A percentile compares a stretch with the other conserved stretches of the same genome.
These are phyloP conservation scores for Debaryomyces robertsiae DNA, from an alignment of 1,139 yeast genomes.

Conservation along the genomic window DNA sequence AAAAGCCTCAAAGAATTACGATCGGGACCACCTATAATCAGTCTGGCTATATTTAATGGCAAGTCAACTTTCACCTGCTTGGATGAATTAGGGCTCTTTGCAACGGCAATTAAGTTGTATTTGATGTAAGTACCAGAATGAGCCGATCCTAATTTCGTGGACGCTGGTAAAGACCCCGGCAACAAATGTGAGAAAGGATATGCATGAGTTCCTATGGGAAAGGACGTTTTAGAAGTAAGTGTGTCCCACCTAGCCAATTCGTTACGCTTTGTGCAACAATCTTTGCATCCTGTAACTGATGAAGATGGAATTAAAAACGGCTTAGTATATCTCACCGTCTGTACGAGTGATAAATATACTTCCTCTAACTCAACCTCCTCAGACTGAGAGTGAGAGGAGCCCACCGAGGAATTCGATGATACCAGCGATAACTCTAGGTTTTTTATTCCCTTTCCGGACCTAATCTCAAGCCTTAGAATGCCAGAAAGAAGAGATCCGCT, in stretches of 20 bases:
- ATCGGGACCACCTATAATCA: constrained; percentile 81
- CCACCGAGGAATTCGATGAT: constrained; percentile 10
- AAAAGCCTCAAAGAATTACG: constrained; percentile 85
- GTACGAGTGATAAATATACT: constrained; percentile 69
- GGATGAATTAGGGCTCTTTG: constrained; percentile 23
- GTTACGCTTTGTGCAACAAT: constrained; percentile 56
- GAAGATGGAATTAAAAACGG: constrained; percentile 64
- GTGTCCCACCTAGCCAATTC: constrained; percentile 91
- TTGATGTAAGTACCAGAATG: constrained; percentile 58
- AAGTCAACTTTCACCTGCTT: constrained; percentile 49
- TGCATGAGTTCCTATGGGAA: constrained; percentile 71
- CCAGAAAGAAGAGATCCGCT: constrained; percentile 90
- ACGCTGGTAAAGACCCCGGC: constrained; percentile 90
- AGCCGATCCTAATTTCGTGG: constrained; percentile 61
- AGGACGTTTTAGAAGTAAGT: constrained; percentile 54
- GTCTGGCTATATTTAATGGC: constrained; percentile 77
- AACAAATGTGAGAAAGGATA: constrained; percentile 92
- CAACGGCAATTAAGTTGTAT: constrained; percentile 74
- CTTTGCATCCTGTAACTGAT: constrained; percentile 53
- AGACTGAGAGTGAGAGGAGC: constrained; percentile 17
- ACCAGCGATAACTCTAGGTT: constrained; percentile 6
- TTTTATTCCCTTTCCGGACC: neutral
- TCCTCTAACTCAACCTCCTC: constrained; percentile 45
- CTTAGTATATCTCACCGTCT: constrained; percentile 62
- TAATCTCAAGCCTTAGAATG: constrained; percentile 42